Percentiles rank a stretch among this genome's conserved stretches.
These are phyloP conservation scores for Rhypophila decipiens DNA, from an alignment of 495 filamentous ascomycete species.

Conservation along the genomic window DNA sequence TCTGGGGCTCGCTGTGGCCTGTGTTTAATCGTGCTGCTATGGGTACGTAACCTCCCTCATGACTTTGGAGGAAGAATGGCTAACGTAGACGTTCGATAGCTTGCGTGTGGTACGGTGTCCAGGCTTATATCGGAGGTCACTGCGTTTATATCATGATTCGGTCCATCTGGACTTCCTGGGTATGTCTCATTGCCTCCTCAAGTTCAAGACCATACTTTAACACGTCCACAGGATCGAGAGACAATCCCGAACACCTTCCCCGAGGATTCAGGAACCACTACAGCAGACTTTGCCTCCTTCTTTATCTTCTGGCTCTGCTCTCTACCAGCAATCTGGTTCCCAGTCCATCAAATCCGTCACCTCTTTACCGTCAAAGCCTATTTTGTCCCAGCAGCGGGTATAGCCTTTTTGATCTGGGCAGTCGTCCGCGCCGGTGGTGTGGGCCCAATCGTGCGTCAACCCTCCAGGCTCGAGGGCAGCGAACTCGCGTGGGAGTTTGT, in stretches of 20 bases:
- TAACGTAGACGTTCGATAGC: slow-evolving; percentile 22
- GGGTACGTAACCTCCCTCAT: slow-evolving; percentile 32
- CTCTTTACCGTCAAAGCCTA: slow-evolving; percentile 88
- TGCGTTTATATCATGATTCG: slow-evolving; percentile 79
- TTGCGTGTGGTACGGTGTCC: slow-evolving; percentile 83
- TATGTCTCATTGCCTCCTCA: slow-evolving; percentile 12
- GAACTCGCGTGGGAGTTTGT: slow-evolving; percentile 76
- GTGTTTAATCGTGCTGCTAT: slow-evolving; percentile 86
- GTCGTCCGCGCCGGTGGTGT: slow-evolving; percentile 76
- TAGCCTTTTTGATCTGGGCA: slow-evolving; percentile 89
- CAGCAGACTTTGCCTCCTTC: slow-evolving; percentile 69
- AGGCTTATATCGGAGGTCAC: slow-evolving; percentile 76
- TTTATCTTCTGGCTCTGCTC: slow-evolving; percentile 79
- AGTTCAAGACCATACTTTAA: slow-evolving; percentile 4
- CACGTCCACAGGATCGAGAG: slow-evolving; percentile 30
- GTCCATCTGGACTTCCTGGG: slow-evolving; percentile 65
- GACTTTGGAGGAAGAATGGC: too few species aligned
- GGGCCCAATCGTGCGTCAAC: slow-evolving; percentile 77
- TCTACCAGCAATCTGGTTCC: slow-evolving; percentile 81
- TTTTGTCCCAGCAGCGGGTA: slow-evolving; percentile 75
- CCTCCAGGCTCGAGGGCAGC: slow-evolving; percentile 56
- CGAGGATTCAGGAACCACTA: slow-evolving; percentile 61
- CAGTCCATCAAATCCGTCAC: slow-evolving; percentile 70
- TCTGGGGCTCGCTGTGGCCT: slow-evolving; percentile 86
- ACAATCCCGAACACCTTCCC: slow-evolving; percentile 63